Evolutionary conservation across 495 filamentous ascomycete genomes (phyloP).

Genomic region (Bombardia bombarda): DNA sequence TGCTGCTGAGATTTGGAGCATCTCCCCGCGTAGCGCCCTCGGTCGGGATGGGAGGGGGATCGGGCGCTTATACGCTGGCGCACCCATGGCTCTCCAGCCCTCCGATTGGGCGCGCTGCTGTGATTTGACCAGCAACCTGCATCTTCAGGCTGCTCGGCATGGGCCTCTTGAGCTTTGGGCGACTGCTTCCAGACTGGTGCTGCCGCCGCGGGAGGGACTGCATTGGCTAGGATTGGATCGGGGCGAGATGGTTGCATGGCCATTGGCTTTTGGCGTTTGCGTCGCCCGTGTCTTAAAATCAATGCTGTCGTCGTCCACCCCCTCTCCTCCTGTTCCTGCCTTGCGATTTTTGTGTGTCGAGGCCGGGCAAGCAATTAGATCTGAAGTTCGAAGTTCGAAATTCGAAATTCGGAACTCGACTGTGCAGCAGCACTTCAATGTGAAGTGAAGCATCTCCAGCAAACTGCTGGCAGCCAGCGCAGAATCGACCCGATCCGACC

Average conservation of each 20-base stretch:
- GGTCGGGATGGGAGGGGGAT: conserved; percentile 16
- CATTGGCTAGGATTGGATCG: conserved; percentile 7
- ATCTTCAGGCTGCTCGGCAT: conserved; percentile 20
- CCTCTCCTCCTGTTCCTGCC: background rate
- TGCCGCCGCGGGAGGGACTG: background rate
- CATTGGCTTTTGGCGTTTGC: too few species aligned
- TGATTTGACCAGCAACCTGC: conserved; percentile 22
- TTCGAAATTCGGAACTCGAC: background rate
- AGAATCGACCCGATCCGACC: background rate
- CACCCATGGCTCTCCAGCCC: conserved; percentile 3
- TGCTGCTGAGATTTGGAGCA: too few species aligned
- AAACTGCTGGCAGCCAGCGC: background rate
- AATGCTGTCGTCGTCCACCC: too few species aligned
- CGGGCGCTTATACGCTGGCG: conserved; percentile 21
- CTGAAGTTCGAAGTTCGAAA: too few species aligned
- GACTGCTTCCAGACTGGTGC: conserved; percentile 10
- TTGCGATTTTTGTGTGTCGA: background rate
- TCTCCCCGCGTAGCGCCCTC: conserved; percentile 4
- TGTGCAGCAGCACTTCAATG: background rate
- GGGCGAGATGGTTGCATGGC: too few species aligned
- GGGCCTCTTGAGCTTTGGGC: conserved; percentile 9
- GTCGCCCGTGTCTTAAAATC: too few species aligned
- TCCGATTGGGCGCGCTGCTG: conserved; percentile 20
- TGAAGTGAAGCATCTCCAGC: background rate
- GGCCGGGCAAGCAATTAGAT: background rate